phyloP scores from a whole-genome alignment of 2,329 filamentous ascomycete genomes.

The Neurospora sp. region DNA sequence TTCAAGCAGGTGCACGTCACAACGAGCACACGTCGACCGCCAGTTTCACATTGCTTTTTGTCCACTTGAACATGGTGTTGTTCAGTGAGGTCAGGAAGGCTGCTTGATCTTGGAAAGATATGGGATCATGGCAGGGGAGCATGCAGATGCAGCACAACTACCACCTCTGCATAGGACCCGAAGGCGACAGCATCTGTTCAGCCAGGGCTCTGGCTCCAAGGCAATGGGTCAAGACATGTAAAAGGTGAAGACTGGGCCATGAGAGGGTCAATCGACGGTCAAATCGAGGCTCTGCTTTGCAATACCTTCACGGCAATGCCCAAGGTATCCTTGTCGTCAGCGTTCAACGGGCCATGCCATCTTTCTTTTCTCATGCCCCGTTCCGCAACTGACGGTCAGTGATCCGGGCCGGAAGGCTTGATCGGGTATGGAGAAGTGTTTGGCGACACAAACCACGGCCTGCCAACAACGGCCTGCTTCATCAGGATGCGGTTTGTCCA shows the following conservation, averaged over 20 bases:
- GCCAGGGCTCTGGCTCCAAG: background rate
- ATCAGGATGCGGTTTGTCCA: conserved; percentile 11
- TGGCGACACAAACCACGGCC: conserved; percentile 1
- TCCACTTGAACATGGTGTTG: background rate
- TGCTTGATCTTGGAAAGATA: background rate
- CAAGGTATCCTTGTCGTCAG: background rate
- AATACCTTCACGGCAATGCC: conserved; percentile 3
- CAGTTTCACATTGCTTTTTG: background rate
- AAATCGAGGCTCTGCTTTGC: background rate
- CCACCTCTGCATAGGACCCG: background rate
- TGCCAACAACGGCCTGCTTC: conserved; percentile 13
- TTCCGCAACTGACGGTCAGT: conserved; percentile 7
- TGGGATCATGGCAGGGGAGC: background rate
- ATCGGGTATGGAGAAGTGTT: conserved; percentile 8
- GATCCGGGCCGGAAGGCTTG: conserved; percentile 4
- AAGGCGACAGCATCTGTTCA: background rate
- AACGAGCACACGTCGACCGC: background rate
- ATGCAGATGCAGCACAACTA: background rate
- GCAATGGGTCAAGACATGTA: background rate
- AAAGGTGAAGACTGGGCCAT: background rate
- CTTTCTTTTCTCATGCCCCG: conserved; percentile 2
- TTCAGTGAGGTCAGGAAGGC: background rate
- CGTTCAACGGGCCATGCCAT: conserved; percentile 8
- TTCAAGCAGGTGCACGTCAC: background rate
- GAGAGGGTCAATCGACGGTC: background rate